These are phyloP conservation scores for Auriscalpium vulgare DNA, from an alignment of 768 basidiomycete species.

Conservation along the genomic window DNA sequence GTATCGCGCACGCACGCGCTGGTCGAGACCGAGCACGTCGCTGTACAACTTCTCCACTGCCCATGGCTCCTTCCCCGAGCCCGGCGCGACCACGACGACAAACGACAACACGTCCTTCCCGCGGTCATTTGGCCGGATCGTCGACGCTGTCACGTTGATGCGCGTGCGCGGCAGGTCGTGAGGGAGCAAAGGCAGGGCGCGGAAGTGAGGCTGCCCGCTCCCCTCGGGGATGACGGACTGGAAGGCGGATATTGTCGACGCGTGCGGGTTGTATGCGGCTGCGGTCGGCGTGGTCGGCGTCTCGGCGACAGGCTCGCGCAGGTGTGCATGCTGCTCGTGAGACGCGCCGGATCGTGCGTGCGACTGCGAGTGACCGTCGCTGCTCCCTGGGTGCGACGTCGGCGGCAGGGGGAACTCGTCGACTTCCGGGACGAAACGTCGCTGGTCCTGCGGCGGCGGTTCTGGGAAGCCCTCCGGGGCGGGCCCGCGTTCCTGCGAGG, in stretches of 20 bases:
- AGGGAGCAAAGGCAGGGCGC: conserved; percentile 62
- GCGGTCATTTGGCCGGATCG: conserved; percentile 81
- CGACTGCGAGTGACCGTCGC: neutral
- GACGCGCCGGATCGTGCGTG: neutral
- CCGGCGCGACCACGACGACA: conserved; percentile 67
- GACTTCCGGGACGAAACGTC: conserved; percentile 6
- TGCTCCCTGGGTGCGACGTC: conserved; percentile 1
- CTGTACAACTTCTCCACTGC: conserved; percentile 91
- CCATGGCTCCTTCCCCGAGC: conserved; percentile 64
- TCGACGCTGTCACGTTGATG: conserved; percentile 68
- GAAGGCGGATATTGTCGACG: conserved; percentile 8
- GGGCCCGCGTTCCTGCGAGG: conserved; percentile 27
- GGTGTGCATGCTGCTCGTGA: conserved; percentile 1
- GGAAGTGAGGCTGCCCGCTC: conserved; percentile 39
- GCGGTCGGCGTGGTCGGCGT: conserved; percentile 13
- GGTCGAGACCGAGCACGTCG: conserved; percentile 85
- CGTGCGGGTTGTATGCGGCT: conserved; percentile 7
- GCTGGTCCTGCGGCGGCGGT: neutral
- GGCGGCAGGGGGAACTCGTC: conserved; percentile 17
- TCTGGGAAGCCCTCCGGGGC: conserved; percentile 19
- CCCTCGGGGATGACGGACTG: conserved; percentile 17
- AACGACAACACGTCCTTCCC: conserved; percentile 92
- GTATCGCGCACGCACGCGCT: conserved; percentile 48
- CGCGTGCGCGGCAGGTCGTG: conserved; percentile 67
- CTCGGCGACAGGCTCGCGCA: conserved; percentile 13